phyloP scores from a whole-genome alignment of 2,329 filamentous ascomycete genomes.

The Fusarium fracticaudum region DNA sequence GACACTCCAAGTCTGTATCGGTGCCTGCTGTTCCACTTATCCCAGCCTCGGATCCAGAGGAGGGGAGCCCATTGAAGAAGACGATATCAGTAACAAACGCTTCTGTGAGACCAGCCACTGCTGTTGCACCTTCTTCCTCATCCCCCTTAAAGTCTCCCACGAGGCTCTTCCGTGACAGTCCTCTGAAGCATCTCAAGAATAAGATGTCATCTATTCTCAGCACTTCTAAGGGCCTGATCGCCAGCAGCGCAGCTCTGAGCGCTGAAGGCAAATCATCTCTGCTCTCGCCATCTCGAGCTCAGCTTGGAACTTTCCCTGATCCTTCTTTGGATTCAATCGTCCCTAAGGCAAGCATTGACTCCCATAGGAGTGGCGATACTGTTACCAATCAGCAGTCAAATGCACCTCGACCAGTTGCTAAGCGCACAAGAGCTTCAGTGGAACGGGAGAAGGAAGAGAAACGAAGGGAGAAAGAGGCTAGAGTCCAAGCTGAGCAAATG shows the following conservation, averaged over 20 bases:
- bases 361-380: constrained; percentile 30
- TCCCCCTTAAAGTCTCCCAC: constrained; percentile 67
- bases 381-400: constrained; percentile 46
- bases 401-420: constrained; percentile 54
- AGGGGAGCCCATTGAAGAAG: constrained; percentile 61
- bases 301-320: constrained; percentile 55
- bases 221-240: constrained; percentile 85
- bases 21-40: constrained; percentile 62
- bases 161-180: constrained; percentile 73
- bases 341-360: constrained; percentile 36
- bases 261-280: constrained; percentile 69
- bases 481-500: constrained; percentile 68
- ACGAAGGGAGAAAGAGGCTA: constrained; percentile 72
- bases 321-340: constrained; percentile 61
- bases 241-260: constrained; percentile 74
- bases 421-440: constrained; percentile 66
- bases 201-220: constrained; percentile 92
- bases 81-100: constrained; percentile 69
- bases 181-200: constrained; percentile 90
- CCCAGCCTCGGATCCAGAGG: constrained; percentile 21
- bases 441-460: constrained; percentile 73
- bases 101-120: constrained; percentile 56
- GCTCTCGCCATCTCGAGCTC: constrained; percentile 62
- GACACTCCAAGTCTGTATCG: constrained; percentile 70
- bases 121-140: constrained; percentile 54